Conservation (phyloP, 768 basidiomycete species). For the Pulveroboletus sp. region DNA sequence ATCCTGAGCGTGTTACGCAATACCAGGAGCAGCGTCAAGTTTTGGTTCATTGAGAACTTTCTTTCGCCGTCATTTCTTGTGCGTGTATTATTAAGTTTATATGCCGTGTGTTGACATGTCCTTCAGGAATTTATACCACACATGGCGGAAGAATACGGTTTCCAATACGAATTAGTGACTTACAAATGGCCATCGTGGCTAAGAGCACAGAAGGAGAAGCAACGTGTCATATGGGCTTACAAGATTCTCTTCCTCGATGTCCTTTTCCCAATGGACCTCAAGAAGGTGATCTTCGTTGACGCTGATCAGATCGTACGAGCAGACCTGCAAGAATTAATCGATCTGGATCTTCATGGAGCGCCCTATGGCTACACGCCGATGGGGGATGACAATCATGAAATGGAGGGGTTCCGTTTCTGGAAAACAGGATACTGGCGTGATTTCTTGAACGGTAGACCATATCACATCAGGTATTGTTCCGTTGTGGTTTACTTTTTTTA, state of each 20-base stretch:
- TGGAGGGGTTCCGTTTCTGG: constrained; percentile 99
- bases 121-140: constrained; percentile 89
- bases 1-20: constrained; percentile 92
- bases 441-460: constrained; percentile 75
- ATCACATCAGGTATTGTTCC: constrained; percentile 83
- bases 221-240: constrained; percentile 98
- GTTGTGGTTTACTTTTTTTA: background rate
- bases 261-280: constrained; percentile 97
- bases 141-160: constrained; percentile 84
- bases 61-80: constrained; percentile 95
- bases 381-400: constrained; percentile 91
- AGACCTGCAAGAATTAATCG: constrained; percentile 93
- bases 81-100: constrained; percentile 22
- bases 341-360: constrained; percentile 85
- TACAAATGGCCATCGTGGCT: constrained; percentile 99
- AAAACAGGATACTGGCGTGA: constrained; percentile 96
- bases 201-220: constrained; percentile 95
- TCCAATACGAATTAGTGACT: constrained; percentile 95
- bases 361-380: constrained; percentile 97
- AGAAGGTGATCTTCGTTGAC: constrained; percentile 98
- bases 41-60: constrained; percentile 99
- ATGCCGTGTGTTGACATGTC: background rate
- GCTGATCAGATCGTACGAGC: constrained; percentile 96
- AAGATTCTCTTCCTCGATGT: constrained; percentile 99
- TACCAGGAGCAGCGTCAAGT: constrained; percentile 93